Evolutionary conservation across 306 rosid species (phyloP).

Genomic region (Begonia peltatifolia): DNA sequence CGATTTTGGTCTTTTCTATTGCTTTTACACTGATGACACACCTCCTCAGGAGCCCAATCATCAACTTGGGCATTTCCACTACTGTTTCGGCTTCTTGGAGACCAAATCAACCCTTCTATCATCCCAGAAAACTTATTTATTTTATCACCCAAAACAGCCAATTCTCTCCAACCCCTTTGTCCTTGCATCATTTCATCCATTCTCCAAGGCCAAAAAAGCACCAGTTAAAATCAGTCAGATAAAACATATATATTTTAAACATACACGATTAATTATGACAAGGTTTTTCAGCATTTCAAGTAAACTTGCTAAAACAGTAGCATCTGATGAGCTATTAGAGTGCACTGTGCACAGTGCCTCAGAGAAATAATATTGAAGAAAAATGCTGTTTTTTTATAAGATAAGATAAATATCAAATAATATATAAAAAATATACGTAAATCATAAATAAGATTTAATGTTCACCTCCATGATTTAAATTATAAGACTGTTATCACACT

Average conservation of each 20-base stretch:
- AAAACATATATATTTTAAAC: not conserved
- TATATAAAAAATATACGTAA: too few species aligned
- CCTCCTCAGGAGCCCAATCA: slow-evolving; percentile 96
- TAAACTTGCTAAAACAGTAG: too few species aligned
- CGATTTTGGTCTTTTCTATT: not conserved
- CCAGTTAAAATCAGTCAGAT: not conserved
- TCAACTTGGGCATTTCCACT: slow-evolving; percentile 39
- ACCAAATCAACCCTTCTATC: slow-evolving; percentile 97
- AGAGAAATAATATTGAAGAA: too few species aligned
- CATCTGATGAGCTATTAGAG: too few species aligned
- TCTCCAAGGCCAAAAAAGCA: slow-evolving; percentile 31
- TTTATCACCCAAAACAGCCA: slow-evolving; percentile 85
- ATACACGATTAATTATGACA: not conserved
- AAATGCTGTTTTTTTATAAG: too few species aligned
- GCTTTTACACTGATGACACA: slow-evolving; percentile 15
- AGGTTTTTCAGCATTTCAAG: too few species aligned
- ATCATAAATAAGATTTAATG: too few species aligned
- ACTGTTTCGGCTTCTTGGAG: slow-evolving; percentile 44
- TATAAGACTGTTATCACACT: too few species aligned
- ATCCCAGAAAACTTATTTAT: slow-evolving; percentile 82
- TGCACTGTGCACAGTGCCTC: too few species aligned
- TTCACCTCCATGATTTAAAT: too few species aligned
- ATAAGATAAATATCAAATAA: too few species aligned
- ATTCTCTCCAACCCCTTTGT: slow-evolving; percentile 98
- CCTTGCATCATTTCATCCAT: slow-evolving; percentile 99